Percentiles rank a stretch among this genome's conserved stretches.
Evolutionary conservation across 2,329 filamentous ascomycete genomes (phyloP).

Genomic region (Rugonectria rugulosa): DNA sequence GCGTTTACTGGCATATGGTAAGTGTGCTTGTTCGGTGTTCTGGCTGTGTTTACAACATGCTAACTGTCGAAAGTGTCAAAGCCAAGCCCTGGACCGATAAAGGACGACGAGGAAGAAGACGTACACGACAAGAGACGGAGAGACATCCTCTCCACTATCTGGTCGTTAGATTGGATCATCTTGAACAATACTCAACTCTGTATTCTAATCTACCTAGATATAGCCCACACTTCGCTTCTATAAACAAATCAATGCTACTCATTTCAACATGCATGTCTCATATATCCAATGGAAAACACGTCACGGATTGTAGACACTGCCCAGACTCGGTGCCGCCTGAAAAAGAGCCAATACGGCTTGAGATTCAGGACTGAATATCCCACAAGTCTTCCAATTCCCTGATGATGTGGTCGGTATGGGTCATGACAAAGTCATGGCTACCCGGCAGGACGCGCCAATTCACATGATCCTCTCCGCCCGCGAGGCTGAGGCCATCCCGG

Average conservation of each 20-base stretch:
- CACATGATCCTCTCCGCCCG: conserved; percentile 58
- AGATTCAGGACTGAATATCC: conserved; percentile 40
- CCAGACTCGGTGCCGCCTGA: no score
- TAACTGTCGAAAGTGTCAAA: conserved; percentile 59
- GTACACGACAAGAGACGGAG: no score
- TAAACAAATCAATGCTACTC: conserved; percentile 3
- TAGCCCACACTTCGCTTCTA: neutral
- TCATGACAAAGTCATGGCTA: conserved; percentile 70
- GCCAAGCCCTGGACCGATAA: conserved; percentile 63
- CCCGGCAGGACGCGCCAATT: conserved; percentile 61
- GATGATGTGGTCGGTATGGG: conserved; percentile 55
- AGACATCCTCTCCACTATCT: neutral
- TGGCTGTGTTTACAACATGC: conserved; percentile 5
- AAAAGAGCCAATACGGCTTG: no score
- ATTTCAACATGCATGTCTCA: no score
- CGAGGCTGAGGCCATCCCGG: conserved; percentile 57
- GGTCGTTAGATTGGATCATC: conserved; percentile 1
- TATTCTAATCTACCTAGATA: conserved; percentile 11
- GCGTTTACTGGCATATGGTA: conserved; percentile 67
- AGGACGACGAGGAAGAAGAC: no score
- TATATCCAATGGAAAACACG: no score
- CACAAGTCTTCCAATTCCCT: conserved; percentile 58
- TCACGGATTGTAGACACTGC: no score
- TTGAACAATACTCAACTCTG: conserved; percentile 21
- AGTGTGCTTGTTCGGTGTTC: conserved; percentile 34